Percentiles rank a stretch among this genome's conserved stretches.
Conservation (phyloP, 2,329 filamentous ascomycete genomes). For the Neofusicoccum parvum region DNA sequence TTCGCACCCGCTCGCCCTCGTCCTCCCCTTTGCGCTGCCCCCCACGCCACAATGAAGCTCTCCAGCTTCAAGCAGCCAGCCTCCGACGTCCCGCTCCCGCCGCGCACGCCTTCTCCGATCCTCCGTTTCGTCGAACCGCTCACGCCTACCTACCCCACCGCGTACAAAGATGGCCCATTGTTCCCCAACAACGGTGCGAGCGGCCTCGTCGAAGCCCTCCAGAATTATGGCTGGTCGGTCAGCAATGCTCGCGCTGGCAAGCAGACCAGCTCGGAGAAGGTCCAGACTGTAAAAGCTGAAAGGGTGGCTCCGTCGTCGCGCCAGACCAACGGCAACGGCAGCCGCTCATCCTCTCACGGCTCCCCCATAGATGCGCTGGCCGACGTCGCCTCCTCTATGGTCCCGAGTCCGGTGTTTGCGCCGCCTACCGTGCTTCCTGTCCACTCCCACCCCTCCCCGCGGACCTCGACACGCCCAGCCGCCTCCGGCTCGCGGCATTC, state of each 20-base stretch:
- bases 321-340: constrained; percentile 22
- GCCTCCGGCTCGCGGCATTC: constrained; percentile 8
- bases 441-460: constrained; percentile 12
- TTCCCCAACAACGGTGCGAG: not conserved
- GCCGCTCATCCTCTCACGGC: constrained; percentile 27
- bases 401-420: constrained; percentile 37
- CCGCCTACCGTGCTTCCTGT: constrained; percentile 29
- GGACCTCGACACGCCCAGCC: constrained; percentile 4
- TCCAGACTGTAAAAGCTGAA: constrained; percentile 12
- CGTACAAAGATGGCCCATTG: constrained; percentile 22
- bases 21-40: not conserved
- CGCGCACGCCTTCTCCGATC: constrained; percentile 36
- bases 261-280: not conserved
- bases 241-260: constrained; percentile 7
- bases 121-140: constrained; percentile 37
- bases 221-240: constrained; percentile 4
- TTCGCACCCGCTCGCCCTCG: constrained; percentile 11
- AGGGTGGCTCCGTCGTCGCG: constrained; percentile 10
- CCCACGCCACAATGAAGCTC: constrained; percentile 21
- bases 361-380: constrained; percentile 49
- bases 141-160: constrained; percentile 30
- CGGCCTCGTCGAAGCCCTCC: constrained; percentile 10
- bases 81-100: constrained; percentile 19
- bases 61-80: constrained; percentile 19
- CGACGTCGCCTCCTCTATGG: constrained; percentile 43